Percentiles rank a stretch among this genome's conserved stretches.
Evolutionary conservation across 345 rosid species (phyloP).

Genomic region (Iberis pinnata): DNA sequence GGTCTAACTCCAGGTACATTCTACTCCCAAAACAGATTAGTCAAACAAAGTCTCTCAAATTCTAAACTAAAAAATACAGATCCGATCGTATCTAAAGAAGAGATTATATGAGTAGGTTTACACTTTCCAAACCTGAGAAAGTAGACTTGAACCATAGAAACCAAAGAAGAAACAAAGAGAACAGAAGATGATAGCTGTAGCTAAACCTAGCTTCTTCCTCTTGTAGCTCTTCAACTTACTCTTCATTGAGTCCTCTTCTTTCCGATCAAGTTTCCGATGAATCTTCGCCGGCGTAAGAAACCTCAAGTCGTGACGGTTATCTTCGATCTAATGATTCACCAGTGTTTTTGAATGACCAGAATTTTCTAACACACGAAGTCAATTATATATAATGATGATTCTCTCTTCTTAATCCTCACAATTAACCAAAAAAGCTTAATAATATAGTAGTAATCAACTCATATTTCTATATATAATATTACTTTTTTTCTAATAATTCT

Average conservation of each 20-base stretch:
- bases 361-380: too few relatives aligned
- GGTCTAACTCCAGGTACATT: conserved; percentile 50
- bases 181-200: conserved; percentile 37
- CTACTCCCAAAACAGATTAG: conserved; percentile 30
- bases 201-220: conserved; percentile 48
- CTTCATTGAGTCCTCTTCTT: conserved; percentile 39
- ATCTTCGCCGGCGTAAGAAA: neutral
- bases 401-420: too few relatives aligned
- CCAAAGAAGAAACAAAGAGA: conserved; percentile 60
- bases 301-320: too few relatives aligned
- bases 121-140: conserved; percentile 37
- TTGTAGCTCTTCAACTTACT: conserved; percentile 48
- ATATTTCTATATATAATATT: too few relatives aligned
- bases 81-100: neutral
- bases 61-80: neutral
- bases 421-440: too few relatives aligned
- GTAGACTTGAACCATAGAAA: conserved; percentile 46
- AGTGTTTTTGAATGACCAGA: too few relatives aligned
- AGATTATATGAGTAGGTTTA: neutral
- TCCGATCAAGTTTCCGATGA: conserved; percentile 7
- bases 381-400: too few relatives aligned
- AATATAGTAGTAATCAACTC: too few relatives aligned
- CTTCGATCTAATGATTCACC: neutral
- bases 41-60: too few relatives aligned
- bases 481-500: too few relatives aligned